Evolutionary conservation across 371 early-diverging fungal genomes (phyloP), one percentile per base, ranked within the genome.

Genomic region (Mortierella sp.): DNA sequence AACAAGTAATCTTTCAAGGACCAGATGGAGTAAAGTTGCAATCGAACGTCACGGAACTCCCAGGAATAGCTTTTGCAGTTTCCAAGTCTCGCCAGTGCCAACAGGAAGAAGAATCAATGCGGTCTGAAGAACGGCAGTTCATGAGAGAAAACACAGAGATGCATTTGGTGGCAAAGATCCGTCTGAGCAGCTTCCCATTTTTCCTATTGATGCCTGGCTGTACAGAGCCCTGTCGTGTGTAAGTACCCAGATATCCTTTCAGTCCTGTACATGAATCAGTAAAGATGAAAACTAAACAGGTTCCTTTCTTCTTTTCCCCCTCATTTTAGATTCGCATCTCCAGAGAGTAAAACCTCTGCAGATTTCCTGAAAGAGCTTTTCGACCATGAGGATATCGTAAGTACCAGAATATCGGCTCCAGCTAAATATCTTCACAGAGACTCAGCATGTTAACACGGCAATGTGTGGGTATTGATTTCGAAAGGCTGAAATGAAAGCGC

Each of bases 81-180:
- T 64, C 77, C 13, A 60, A 65, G 19, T 16, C 15, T 22, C 58
- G 7, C 11, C 48, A 47, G 19, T 47, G 48, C 6, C 57, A 16
- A 38, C 40, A 13, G 8, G 41, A 32, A 38, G 32, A 11, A 16
- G 61, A 41, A 38, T 15, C 48, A 19, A 43, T 61, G 38, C 8
- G 15, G 8, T 8, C 10, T 0, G 57, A 53, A 16, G 38, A 33
- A 19, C 41, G 8, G 0, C 69, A 61, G 32, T 4, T 68, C 11
- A 63, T 59, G 58, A 43, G 53, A 24, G 77, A 77, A 2, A 71
- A 68, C 28, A 69, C 69, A 19, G 78, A 78, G 55, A 78, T 78
- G 78, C 78, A 78, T 58, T 45, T 78, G 36, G 65, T 78, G 22
- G 72, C 78, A 11, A 72, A 67, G 58, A 72, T 78, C 70, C 43